Evolutionary conservation across 345 rosid genomes (phyloP), one percentile per base, ranked within the genome.

Genomic region (Dovyalis caffra): DNA sequence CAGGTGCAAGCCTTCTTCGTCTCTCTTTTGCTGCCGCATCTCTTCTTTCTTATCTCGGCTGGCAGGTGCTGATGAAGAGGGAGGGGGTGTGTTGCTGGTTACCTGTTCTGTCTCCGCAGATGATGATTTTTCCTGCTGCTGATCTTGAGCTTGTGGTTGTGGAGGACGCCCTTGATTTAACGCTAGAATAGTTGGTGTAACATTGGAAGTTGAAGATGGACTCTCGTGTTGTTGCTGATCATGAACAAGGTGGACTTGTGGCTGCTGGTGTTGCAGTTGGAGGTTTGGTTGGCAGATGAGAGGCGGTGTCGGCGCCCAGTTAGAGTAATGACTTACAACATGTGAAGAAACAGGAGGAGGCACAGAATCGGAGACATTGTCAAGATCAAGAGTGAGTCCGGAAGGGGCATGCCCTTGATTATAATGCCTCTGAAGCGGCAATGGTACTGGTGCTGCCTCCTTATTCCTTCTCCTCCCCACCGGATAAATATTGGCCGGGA

Each of bases 1-100:
- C n/a, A 95, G 90, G 76, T 93, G 98, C 34, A 95, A 78, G 12
- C 98, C 99, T 75, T 93, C 92, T 68, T 95, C 98, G 76, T 95
- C 97, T 77, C 90, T 86, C 76, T 91, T 87, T 80, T 87, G 93
- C 77, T 93, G 90, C 78, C 84, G 76, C 68, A 85, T 71, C 87
- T 93, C 98, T 78, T 95, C 98, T 64, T 87, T 95, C 64, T 81
- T 84, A 73, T 88, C 91, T 71, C 91, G 85, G 1, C 11, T 34
- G 23, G 70, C 60, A 21, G 34, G 81, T 20, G 83, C 85, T 11
- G 77, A 21, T 3, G 81, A 40, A 0, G 83, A 33, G 3, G 81
- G 73, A 3, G 90, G 67, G 6, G 85, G 3, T 7, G 78, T 23
- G 79, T 83, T 78, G 3, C 77, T 28, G 7, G 85, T 60, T 66